A percentile compares a stretch with the other conserved stretches of the same genome.
Conservation (phyloP, 2,329 filamentous ascomycete species). For the Fusarium bulbicola region DNA sequence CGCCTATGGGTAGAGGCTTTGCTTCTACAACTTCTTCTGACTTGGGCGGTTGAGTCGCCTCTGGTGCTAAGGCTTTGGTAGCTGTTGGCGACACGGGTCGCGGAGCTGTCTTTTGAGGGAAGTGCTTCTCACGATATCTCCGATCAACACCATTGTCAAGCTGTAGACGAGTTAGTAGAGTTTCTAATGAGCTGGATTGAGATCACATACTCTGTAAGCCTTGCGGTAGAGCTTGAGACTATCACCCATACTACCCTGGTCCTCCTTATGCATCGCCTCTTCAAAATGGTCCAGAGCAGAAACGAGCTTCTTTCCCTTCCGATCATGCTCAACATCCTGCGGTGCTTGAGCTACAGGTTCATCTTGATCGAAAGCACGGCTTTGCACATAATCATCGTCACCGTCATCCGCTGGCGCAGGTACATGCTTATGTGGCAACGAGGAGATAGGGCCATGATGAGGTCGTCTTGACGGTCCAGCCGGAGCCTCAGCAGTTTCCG, state of each 20-base stretch:
- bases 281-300: slow-evolving; percentile 95
- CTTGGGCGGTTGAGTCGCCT: neutral
- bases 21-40: slow-evolving; percentile 58
- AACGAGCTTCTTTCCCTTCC: slow-evolving; percentile 58
- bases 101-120: slow-evolving; percentile 61
- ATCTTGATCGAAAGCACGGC: slow-evolving; percentile 46
- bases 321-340: slow-evolving; percentile 19
- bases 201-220: slow-evolving; percentile 76
- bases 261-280: slow-evolving; percentile 87
- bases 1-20: slow-evolving; percentile 63
- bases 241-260: slow-evolving; percentile 84
- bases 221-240: slow-evolving; percentile 88
- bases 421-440: slow-evolving; percentile 20
- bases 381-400: slow-evolving; percentile 49
- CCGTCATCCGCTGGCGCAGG: slow-evolving; percentile 41
- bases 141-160: slow-evolving; percentile 86
- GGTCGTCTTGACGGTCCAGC: slow-evolving; percentile 20
- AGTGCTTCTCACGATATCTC: slow-evolving; percentile 90
- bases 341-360: slow-evolving; percentile 11
- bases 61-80: slow-evolving; percentile 8
- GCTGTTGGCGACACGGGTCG: slow-evolving; percentile 33
- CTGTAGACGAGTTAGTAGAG: neutral
- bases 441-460: slow-evolving; percentile 36
- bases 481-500: slow-evolving; percentile 11
- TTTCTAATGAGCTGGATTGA: too few relatives aligned